phyloP scores from a whole-genome alignment of 345 rosid genomes.

The Populus davidiana region DNA sequence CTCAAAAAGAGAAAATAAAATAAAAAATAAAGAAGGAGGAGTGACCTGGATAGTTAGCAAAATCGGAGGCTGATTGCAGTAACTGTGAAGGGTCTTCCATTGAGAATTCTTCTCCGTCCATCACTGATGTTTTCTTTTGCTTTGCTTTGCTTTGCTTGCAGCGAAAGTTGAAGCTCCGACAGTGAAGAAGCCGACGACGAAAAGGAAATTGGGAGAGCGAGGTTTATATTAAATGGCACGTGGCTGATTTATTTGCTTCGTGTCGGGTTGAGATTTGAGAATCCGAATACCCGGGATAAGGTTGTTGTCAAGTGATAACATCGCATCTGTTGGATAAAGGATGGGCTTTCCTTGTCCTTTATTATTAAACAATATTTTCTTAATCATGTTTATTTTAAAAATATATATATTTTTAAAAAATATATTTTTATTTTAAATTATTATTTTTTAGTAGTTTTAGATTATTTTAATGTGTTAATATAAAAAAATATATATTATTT shows the following conservation, averaged over 20 bases:
- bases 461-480: too few relatives aligned
- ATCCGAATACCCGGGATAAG: neutral
- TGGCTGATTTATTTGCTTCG: neutral
- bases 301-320: too few relatives aligned
- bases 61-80: constrained; percentile 71
- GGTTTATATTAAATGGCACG: neutral
- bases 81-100: constrained; percentile 57
- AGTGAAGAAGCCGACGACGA: neutral
- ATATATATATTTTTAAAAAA: too few relatives aligned
- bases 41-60: constrained; percentile 64
- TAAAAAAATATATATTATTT: too few relatives aligned
- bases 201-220: neutral
- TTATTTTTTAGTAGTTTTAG: too few relatives aligned
- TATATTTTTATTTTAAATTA: too few relatives aligned
- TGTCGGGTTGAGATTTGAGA: neutral
- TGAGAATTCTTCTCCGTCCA: constrained; percentile 38
- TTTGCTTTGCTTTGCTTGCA: neutral
- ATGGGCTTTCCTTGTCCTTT: too few relatives aligned
- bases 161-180: neutral
- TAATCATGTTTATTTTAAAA: too few relatives aligned
- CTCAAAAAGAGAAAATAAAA: neutral
- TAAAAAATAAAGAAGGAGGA: neutral
- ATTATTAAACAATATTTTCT: too few relatives aligned
- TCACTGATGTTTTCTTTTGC: neutral
- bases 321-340: too few relatives aligned